Percentiles rank a stretch among this genome's conserved stretches.
These are phyloP conservation scores for Suillus bovinus DNA, from an alignment of 768 basidiomycete genomes.

Conservation along the genomic window DNA sequence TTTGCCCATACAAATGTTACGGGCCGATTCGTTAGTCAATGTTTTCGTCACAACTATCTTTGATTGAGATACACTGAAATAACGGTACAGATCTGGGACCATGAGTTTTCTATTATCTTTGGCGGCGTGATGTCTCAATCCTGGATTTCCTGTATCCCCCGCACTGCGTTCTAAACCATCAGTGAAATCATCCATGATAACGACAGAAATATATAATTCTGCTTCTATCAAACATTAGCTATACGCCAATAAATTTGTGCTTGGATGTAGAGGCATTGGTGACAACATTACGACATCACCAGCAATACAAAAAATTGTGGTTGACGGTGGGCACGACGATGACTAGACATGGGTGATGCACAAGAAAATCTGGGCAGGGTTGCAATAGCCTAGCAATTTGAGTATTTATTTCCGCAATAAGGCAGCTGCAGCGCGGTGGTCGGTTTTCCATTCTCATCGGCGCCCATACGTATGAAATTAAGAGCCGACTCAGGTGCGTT, in stretches of 20 bases:
- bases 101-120: background rate
- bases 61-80: background rate
- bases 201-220: too few relatives aligned
- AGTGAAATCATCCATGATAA: too few relatives aligned
- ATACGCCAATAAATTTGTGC: too few relatives aligned
- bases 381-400: background rate
- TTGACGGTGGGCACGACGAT: background rate
- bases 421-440: background rate
- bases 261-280: too few relatives aligned
- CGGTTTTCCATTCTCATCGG: background rate
- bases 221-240: too few relatives aligned
- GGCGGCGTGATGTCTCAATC: background rate
- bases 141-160: background rate
- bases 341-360: background rate
- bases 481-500: background rate
- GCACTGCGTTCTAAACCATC: background rate
- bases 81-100: background rate
- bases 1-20: conserved; percentile 1
- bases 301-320: too few relatives aligned
- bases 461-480: background rate
- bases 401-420: background rate
- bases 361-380: background rate
- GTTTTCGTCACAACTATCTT: background rate
- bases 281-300: too few relatives aligned
- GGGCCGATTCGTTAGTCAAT: conserved; percentile 7